These are phyloP conservation scores for Trypanosoma platydactyli DNA, from an alignment of 208 protist species.

Conservation along the genomic window DNA sequence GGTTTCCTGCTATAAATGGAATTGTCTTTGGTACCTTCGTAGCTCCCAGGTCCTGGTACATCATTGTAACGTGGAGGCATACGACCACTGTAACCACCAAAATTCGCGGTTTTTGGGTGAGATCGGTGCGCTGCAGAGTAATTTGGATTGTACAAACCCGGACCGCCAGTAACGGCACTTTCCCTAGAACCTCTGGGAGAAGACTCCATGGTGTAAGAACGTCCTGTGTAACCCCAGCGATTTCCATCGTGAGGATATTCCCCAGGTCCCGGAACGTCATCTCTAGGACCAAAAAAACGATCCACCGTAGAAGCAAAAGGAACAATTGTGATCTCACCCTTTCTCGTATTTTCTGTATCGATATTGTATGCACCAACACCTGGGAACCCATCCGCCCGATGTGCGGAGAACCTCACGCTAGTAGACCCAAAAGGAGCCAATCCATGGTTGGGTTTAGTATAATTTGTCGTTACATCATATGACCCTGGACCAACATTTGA, in stretches of 20 bases:
- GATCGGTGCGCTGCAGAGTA: constrained; percentile 38
- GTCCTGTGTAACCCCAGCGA: constrained; percentile 2
- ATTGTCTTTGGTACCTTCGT: constrained; percentile 35
- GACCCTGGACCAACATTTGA: constrained; percentile 70
- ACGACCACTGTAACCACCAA: constrained; percentile 61
- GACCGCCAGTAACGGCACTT: constrained; percentile 17
- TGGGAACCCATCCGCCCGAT: constrained; percentile 38
- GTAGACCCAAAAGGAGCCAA: constrained; percentile 79
- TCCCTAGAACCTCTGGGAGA: not conserved
- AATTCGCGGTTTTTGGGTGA: constrained; percentile 47
- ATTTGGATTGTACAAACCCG: constrained; percentile 64
- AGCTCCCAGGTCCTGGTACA: constrained; percentile 74
- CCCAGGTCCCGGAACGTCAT: constrained; percentile 64
- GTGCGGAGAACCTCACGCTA: constrained; percentile 40
- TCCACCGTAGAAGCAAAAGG: constrained; percentile 68
- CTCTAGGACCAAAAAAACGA: constrained; percentile 42
- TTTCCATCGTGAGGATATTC: constrained; percentile 40
- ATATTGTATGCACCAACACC: constrained; percentile 68
- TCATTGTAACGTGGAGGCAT: constrained; percentile 23
- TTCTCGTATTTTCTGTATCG: constrained; percentile 4
- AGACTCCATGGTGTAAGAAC: constrained; percentile 12
- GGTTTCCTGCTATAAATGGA: constrained; percentile 57
- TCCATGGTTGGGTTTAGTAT: constrained; percentile 30
- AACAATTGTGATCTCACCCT: constrained; percentile 39
- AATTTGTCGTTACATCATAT: constrained; percentile 50